Evolutionary conservation across 345 rosid genomes (phyloP), one percentile per base, ranked within the genome.

Genomic region (Balakata baccata): DNA sequence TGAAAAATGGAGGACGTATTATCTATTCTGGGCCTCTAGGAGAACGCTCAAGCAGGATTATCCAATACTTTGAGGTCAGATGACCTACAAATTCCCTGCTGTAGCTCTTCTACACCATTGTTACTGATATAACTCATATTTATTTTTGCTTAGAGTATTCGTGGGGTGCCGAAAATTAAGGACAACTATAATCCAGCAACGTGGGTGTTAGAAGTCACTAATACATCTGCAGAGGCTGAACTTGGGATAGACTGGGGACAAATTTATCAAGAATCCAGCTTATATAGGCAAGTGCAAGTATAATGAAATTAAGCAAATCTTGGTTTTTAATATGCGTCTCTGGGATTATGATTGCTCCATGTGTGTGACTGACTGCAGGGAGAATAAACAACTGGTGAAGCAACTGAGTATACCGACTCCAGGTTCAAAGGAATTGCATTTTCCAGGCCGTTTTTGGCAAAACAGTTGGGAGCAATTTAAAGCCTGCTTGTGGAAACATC

Each of bases 151-250:
- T 56, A 93, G 97, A 71, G 81, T 25, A 77, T 93, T 16, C 72
- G 83, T 61, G 91, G 94, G 50, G 88, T 86, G 72, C 71, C 83
- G 1, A 89, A 87, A 77, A 90, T 89, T 20, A 87, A 64, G 80
- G 83, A 86, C 54, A 91, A 86, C 54, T 82, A 80, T 69, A 93
- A 93, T 75, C 98, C 98, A 25, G 89, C 93, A 47, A 91, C 97
- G 62, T 93, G 97, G 97, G 84, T 91, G 87, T 68, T 93, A 70
- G 95, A 89, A 49, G 84, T 87, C 45, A 84, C 93, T 75, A 89
- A 90, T 64, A 70, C 75, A 64, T 88, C 89, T 4, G 75, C 85
- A 20, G 96, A 93, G 83, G 61, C 69, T 65, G 87, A 89, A 59
- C 87, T 85, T 45, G 82, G 87, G n/a, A 54, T 87, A 4, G 96